A percentile compares a stretch with the other conserved stretches of the same genome.
These are phyloP conservation scores for Leccinum sublutescens DNA, from an alignment of 768 basidiomycete genomes.

Conservation along the genomic window DNA sequence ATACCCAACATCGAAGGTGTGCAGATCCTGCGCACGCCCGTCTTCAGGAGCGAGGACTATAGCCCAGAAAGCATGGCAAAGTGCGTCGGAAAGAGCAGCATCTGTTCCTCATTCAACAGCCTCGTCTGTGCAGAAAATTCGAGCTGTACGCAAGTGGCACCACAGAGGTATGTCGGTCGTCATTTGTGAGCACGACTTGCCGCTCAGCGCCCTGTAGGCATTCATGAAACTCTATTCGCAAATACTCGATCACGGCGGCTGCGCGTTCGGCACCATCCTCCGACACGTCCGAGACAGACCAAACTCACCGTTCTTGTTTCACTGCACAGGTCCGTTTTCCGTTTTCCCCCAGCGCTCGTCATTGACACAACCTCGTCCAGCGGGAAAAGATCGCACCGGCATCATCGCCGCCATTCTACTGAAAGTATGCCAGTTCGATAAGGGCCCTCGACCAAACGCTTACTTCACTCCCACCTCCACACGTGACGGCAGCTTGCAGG, in stretches of 20 bases:
- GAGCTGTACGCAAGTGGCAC: conserved; percentile 78
- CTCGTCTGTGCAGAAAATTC: conserved; percentile 33
- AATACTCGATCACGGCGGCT: conserved; percentile 72
- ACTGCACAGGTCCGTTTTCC: conserved; percentile 59
- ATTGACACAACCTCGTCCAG: conserved; percentile 30
- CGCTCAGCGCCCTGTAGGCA: conserved; percentile 43
- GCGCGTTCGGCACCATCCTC: conserved; percentile 67
- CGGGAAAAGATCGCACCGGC: conserved; percentile 83
- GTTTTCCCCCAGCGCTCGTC: neutral
- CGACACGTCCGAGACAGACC: conserved; percentile 73
- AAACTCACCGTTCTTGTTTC: conserved; percentile 63
- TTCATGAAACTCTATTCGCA: conserved; percentile 81
- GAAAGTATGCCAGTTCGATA: conserved; percentile 42
- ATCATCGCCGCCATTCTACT: conserved; percentile 70
- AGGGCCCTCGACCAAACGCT: neutral
- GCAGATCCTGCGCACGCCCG: conserved; percentile 57
- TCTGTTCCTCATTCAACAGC: neutral
- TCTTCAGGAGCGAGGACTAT: conserved; percentile 70
- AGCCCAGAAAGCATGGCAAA: conserved; percentile 82
- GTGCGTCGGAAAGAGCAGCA: conserved; percentile 49
- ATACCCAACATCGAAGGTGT: conserved; percentile 64
- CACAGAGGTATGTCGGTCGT: conserved; percentile 54
- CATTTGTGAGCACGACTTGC: neutral
- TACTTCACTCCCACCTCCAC: neutral
- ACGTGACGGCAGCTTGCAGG: conserved; percentile 57